Evolutionary conservation across 2,329 filamentous ascomycete species (phyloP).

Genomic region (Xylariales sp.): DNA sequence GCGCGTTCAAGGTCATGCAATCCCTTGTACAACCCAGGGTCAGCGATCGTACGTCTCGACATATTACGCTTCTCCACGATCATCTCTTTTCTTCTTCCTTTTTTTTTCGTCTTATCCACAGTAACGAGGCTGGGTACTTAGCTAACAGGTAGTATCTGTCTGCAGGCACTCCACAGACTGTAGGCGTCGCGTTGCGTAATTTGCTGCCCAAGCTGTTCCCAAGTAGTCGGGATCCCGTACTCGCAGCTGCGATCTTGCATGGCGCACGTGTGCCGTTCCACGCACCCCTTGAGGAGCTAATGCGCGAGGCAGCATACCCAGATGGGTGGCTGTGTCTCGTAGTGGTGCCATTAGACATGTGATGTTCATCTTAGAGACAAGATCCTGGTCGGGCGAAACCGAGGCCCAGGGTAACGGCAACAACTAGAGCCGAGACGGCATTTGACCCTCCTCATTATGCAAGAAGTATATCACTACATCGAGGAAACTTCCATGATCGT

Average conservation of each 20-base stretch:
- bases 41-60: conserved; percentile 51
- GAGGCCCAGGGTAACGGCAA: not conserved
- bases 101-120: not conserved
- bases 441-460: not conserved
- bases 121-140: not conserved
- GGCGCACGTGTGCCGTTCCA: conserved; percentile 84
- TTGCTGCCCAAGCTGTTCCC: conserved; percentile 87
- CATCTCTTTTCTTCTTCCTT: not conserved
- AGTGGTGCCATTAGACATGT: conserved; percentile 72
- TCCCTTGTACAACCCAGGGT: conserved; percentile 68
- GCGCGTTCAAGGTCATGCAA: conserved; percentile 79
- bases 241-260: conserved; percentile 87
- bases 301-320: conserved; percentile 84
- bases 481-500: not conserved
- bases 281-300: conserved; percentile 83
- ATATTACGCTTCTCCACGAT: not conserved
- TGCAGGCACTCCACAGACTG: conserved; percentile 57
- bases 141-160: conserved; percentile 18
- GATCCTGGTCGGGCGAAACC: not conserved
- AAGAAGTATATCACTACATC: not conserved
- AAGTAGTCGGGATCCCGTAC: conserved; percentile 82
- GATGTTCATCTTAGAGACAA: conserved; percentile 6
- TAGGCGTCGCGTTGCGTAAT: conserved; percentile 81
- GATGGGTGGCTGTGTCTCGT: conserved; percentile 93
- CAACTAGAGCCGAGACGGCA: not conserved